These are phyloP conservation scores for Boletus eberwhitei DNA, from an alignment of 768 basidiomycete species.

Conservation along the genomic window DNA sequence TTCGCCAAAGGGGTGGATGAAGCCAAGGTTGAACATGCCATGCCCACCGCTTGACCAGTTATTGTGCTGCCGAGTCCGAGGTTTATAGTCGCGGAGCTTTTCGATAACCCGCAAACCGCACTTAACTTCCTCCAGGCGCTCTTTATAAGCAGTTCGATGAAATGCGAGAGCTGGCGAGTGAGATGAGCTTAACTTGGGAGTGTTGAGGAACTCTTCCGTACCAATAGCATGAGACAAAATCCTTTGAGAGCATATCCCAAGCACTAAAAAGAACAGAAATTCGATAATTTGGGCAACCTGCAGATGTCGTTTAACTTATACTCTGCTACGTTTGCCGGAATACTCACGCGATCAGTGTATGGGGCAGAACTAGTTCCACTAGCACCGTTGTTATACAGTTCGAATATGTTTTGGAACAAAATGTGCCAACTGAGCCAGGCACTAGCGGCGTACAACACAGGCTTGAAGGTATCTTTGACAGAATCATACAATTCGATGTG, in stretches of 20 bases:
- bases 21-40: conserved; percentile 37
- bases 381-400: conserved; percentile 45
- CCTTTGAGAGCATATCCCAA: conserved; percentile 59
- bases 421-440: conserved; percentile 75
- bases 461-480: conserved; percentile 67
- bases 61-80: conserved; percentile 35
- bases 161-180: conserved; percentile 57
- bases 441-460: conserved; percentile 67
- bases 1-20: conserved; percentile 39
- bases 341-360: conserved; percentile 58
- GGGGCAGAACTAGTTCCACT: conserved; percentile 45
- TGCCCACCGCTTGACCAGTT: conserved; percentile 37
- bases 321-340: background rate
- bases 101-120: conserved; percentile 59
- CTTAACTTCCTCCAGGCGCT: conserved; percentile 60
- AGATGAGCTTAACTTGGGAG: background rate
- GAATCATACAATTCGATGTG: conserved; percentile 67
- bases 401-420: conserved; percentile 64
- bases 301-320: background rate
- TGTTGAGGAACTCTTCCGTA: conserved; percentile 10
- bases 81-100: conserved; percentile 62
- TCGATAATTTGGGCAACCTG: conserved; percentile 62
- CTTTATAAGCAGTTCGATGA: conserved; percentile 73
- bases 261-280: conserved; percentile 72
- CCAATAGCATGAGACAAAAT: conserved; percentile 69